phyloP scores from a whole-genome alignment of 2,329 filamentous ascomycete genomes.

The Fusarium sp. region DNA sequence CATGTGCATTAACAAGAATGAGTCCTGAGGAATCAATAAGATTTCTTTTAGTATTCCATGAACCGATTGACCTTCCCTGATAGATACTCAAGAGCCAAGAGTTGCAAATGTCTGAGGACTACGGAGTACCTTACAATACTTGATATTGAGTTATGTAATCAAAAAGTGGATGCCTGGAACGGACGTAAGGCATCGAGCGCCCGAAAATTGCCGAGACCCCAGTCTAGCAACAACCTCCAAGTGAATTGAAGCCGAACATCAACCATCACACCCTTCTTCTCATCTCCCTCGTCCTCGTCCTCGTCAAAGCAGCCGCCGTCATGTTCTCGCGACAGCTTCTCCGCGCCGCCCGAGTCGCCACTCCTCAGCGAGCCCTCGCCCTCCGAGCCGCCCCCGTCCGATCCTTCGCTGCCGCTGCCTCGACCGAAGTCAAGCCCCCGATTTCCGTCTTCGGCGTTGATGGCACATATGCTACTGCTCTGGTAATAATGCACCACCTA shows the following conservation, averaged over 20 bases:
- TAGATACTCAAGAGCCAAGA: neutral
- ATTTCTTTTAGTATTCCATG: neutral
- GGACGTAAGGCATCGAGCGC: slow-evolving; percentile 50
- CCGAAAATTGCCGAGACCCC: slow-evolving; percentile 53
- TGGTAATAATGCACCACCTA: slow-evolving; percentile 78
- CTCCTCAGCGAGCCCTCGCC: slow-evolving; percentile 64
- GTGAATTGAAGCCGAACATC: slow-evolving; percentile 39
- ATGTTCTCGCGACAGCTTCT: slow-evolving; percentile 70
- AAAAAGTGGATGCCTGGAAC: slow-evolving; percentile 49
- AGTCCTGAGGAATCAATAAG: neutral
- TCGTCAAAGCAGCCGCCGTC: slow-evolving; percentile 37
- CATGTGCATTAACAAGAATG: neutral
- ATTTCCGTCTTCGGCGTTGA: slow-evolving; percentile 94
- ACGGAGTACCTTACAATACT: neutral
- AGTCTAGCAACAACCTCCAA: slow-evolving; percentile 46
- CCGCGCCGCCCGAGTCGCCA: slow-evolving; percentile 64
- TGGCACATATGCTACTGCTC: slow-evolving; percentile 96
- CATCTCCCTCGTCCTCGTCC: slow-evolving; percentile 7
- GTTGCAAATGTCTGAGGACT: neutral
- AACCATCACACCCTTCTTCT: slow-evolving; percentile 26
- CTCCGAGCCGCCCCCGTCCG: slow-evolving; percentile 65
- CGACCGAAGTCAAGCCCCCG: slow-evolving; percentile 79
- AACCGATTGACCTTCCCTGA: neutral
- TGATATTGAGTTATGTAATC: slow-evolving; percentile 41
- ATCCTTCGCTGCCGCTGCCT: slow-evolving; percentile 78